phyloP scores from a whole-genome alignment of 768 basidiomycete genomes.

The Neoboletus brunneissimus region DNA sequence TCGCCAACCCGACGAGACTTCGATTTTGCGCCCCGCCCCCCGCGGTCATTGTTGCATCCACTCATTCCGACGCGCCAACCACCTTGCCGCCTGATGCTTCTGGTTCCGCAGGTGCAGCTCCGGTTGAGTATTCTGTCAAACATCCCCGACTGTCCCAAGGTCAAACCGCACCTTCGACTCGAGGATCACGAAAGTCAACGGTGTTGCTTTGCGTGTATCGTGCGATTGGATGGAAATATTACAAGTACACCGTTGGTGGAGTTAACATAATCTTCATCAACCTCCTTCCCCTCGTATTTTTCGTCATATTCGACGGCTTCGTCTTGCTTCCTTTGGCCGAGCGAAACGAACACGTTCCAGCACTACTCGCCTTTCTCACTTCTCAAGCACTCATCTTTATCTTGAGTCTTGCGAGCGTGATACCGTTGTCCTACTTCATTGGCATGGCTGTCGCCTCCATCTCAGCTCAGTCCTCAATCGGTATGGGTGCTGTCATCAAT shows the following conservation, averaged over 20 bases:
- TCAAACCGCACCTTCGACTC: constrained; percentile 74
- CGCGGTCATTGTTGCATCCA: constrained; percentile 48
- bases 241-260: constrained; percentile 98
- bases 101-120: constrained; percentile 19
- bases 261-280: constrained; percentile 99
- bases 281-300: constrained; percentile 88
- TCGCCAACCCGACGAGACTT: constrained; percentile 74
- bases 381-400: constrained; percentile 80
- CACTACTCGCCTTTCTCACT: constrained; percentile 64
- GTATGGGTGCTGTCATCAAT: constrained; percentile 99
- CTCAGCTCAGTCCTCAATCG: constrained; percentile 96
- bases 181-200: constrained; percentile 76
- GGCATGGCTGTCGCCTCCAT: constrained; percentile 99
- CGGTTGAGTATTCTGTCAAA: constrained; percentile 60
- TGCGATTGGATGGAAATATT: constrained; percentile 87
- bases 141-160: constrained; percentile 78
- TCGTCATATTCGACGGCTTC: constrained; percentile 92
- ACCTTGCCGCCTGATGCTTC: constrained; percentile 3
- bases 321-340: constrained; percentile 74
- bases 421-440: constrained; percentile 98
- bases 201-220: constrained; percentile 94
- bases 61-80: constrained; percentile 24
- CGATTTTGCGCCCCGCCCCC: constrained; percentile 91
- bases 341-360: constrained; percentile 56
- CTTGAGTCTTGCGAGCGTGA: constrained; percentile 83